phyloP scores from a whole-genome alignment of 1,284 basidiomycete genomes.

The Rhodotorula glutinis region DNA sequence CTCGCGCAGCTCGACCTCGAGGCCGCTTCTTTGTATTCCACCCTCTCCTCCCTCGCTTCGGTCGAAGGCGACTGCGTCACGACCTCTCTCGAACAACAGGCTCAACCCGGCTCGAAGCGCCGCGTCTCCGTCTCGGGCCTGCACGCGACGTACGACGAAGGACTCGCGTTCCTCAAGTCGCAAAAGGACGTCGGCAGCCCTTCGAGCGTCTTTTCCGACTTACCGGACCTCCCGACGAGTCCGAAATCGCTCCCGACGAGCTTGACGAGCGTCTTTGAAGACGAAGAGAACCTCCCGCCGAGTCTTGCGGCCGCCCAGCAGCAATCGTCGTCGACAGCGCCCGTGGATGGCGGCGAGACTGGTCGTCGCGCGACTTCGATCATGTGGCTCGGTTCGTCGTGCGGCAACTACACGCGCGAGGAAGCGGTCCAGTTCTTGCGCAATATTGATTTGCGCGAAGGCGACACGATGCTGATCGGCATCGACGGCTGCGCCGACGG shows the following conservation, averaged over 20 bases:
- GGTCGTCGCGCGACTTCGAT: constrained; percentile 55
- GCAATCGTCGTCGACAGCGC: background rate
- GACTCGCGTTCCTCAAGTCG: constrained; percentile 27
- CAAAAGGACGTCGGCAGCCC: background rate
- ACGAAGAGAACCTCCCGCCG: constrained; percentile 37
- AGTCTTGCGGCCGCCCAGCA: too few relatives aligned
- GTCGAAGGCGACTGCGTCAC: constrained; percentile 59
- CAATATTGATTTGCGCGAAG: constrained; percentile 69
- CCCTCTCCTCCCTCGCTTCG: constrained; percentile 65
- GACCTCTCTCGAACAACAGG: constrained; percentile 7
- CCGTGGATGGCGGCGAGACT: background rate
- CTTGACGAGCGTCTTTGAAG: constrained; percentile 54
- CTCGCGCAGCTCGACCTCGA: constrained; percentile 70
- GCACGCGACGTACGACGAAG: constrained; percentile 38
- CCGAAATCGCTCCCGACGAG: constrained; percentile 80
- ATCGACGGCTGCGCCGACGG: constrained; percentile 77
- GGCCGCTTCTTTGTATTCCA: constrained; percentile 76
- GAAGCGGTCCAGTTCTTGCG: constrained; percentile 73
- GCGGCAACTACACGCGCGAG: constrained; percentile 84
- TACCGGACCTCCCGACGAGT: constrained; percentile 50
- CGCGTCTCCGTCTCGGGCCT: constrained; percentile 35
- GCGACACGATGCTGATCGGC: constrained; percentile 64
- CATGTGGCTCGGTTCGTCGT: constrained; percentile 88
- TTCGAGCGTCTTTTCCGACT: constrained; percentile 56
- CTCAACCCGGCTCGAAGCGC: constrained; percentile 5